These are phyloP conservation scores for Cyanophora paradoxa DNA, from an alignment of 78 protist genomes.

Conservation along the genomic window DNA sequence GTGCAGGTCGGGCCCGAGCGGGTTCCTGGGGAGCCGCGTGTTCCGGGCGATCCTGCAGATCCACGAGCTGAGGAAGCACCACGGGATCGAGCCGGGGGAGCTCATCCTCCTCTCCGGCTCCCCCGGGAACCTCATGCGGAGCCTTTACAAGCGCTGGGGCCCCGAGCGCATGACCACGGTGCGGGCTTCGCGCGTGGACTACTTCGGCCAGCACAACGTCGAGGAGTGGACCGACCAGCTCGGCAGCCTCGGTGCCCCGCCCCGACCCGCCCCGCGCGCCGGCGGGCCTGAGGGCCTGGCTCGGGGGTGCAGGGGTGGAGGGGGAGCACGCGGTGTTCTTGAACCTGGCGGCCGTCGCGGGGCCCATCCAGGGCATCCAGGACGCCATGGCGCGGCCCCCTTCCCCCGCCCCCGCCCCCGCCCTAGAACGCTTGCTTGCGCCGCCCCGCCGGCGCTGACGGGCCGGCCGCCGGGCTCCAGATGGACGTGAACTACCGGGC, in stretches of 20 bases:
- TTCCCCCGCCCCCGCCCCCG: no score
- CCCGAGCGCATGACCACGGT: not conserved
- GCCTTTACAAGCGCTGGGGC: not conserved
- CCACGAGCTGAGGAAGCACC: not conserved
- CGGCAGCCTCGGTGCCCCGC: not conserved
- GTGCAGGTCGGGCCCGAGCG: constrained; percentile 1
- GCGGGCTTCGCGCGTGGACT: not conserved
- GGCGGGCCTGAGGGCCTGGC: no score
- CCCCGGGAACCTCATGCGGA: not conserved
- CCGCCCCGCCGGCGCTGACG: not conserved
- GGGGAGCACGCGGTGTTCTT: not conserved
- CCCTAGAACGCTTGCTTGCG: no score
- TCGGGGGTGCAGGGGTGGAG: no score
- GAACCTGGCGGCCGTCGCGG: not conserved
- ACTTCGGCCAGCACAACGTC: not conserved
- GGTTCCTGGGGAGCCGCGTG: not conserved
- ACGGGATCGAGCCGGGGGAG: not conserved
- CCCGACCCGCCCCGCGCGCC: no score
- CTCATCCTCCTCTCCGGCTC: not conserved
- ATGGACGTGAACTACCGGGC: not conserved
- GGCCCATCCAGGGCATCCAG: no score
- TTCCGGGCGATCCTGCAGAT: not conserved
- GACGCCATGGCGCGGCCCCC: no score
- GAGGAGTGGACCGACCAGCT: not conserved
- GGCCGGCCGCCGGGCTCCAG: not conserved